phyloP scores from a whole-genome alignment of 495 filamentous ascomycete species.

The Choiromyces venosus region DNA sequence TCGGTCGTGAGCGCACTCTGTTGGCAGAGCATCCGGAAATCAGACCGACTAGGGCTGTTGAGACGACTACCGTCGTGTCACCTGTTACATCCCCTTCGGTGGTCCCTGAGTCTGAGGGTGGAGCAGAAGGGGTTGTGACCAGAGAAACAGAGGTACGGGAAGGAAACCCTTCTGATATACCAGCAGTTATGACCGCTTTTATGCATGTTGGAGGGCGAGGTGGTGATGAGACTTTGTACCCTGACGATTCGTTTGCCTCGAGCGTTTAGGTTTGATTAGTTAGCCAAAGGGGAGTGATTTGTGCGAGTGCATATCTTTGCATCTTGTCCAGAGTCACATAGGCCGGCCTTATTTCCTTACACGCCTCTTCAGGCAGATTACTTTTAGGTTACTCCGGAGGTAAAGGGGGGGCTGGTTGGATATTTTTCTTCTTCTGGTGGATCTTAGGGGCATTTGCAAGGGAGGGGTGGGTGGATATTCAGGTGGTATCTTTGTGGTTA shows the following conservation, averaged over 20 bases:
- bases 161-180: conserved; percentile 45
- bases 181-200: conserved; percentile 38
- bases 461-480: not conserved
- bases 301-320: not conserved
- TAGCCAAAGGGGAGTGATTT: not conserved
- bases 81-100: not conserved
- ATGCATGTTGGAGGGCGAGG: conserved; percentile 40
- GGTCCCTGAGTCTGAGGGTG: conserved; percentile 2
- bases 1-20: conserved; percentile 75
- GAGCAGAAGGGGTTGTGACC: conserved; percentile 48
- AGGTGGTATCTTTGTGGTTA: not conserved
- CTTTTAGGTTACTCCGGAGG: not conserved
- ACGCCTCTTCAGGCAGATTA: not conserved
- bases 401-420: not conserved
- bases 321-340: not conserved
- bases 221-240: conserved; percentile 39
- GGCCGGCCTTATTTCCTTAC: not conserved
- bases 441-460: not conserved
- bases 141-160: conserved; percentile 60
- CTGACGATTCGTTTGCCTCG: conserved; percentile 6
- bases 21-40: conserved; percentile 49
- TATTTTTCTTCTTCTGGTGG: not conserved
- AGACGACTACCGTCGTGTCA: conserved; percentile 19
- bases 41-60: conserved; percentile 51
- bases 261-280: not conserved